Percentiles rank a stretch among this genome's conserved stretches.
Conservation (phyloP, 1,139 yeast genomes). For the Kazachstania sp. region DNA sequence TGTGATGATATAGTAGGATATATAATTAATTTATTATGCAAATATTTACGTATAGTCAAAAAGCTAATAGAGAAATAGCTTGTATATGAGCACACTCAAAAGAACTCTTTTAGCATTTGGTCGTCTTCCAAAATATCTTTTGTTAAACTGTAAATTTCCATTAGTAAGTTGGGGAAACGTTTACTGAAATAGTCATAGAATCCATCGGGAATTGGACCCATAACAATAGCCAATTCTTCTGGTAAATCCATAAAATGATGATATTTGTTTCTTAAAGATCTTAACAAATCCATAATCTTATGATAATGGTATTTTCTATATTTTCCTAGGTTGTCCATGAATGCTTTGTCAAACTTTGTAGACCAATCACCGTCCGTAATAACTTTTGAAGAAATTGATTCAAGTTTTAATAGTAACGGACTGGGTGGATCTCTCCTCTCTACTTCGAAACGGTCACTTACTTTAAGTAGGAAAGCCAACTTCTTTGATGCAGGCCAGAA, state of each 20-base stretch:
- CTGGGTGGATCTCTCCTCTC: slow-evolving; percentile 87
- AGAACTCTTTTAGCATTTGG: slow-evolving; percentile 50
- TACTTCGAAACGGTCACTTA: slow-evolving; percentile 83
- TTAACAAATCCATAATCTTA: slow-evolving; percentile 69
- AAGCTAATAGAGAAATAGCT: not conserved
- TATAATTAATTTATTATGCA: no score
- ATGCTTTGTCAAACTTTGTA: slow-evolving; percentile 51
- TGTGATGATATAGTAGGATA: no score
- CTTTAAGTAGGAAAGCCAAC: slow-evolving; percentile 72
- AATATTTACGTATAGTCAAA: no score
- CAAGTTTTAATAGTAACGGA: slow-evolving; percentile 51
- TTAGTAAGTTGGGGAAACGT: slow-evolving; percentile 69
- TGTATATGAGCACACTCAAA: slow-evolving; percentile 18
- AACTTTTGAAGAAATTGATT: slow-evolving; percentile 43
- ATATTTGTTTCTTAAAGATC: slow-evolving; percentile 86
- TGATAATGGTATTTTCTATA: slow-evolving; percentile 79
- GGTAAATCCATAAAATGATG: slow-evolving; percentile 93
- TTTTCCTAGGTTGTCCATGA: slow-evolving; percentile 77
- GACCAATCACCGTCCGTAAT: slow-evolving; percentile 75
- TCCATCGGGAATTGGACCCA: slow-evolving; percentile 79
- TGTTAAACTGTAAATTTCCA: slow-evolving; percentile 66
- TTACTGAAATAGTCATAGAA: slow-evolving; percentile 66
- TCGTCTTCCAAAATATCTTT: slow-evolving; percentile 50
- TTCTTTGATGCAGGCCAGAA: slow-evolving; percentile 77
- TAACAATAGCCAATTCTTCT: slow-evolving; percentile 43